Evolutionary conservation across 495 filamentous ascomycete species (phyloP).

Genomic region (Aspergillus heteromorphus): DNA sequence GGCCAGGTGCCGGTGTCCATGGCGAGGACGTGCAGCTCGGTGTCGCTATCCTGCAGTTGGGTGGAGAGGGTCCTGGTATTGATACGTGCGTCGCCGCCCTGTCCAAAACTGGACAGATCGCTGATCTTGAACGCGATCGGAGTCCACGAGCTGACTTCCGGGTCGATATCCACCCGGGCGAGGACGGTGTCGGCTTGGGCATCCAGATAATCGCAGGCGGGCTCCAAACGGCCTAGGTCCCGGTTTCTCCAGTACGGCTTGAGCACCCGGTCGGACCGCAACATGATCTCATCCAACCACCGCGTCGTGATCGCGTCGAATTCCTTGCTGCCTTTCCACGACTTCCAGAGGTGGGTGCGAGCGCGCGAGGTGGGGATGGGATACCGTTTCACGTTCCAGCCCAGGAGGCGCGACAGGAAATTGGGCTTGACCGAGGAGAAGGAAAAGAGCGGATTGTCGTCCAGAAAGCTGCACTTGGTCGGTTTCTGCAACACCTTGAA

Average conservation of each 20-base stretch:
- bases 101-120: conserved; percentile 56
- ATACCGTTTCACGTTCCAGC: conserved; percentile 41
- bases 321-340: conserved; percentile 52
- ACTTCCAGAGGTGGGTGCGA: conserved; percentile 56
- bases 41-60: conserved; percentile 32
- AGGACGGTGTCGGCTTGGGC: conserved; percentile 51
- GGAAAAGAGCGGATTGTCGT: conserved; percentile 51
- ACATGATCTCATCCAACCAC: conserved; percentile 57
- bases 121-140: conserved; percentile 55
- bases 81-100: conserved; percentile 47
- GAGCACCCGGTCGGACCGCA: conserved; percentile 49
- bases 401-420: conserved; percentile 36
- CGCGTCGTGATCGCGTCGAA: conserved; percentile 55
- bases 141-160: conserved; percentile 51
- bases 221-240: conserved; percentile 45
- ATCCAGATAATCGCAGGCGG: conserved; percentile 50
- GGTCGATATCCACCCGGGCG: conserved; percentile 55
- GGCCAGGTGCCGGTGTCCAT: conserved; percentile 61
- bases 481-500: conserved; percentile 52
- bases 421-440: conserved; percentile 43
- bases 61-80: conserved; percentile 28
- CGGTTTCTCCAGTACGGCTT: conserved; percentile 52
- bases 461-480: conserved; percentile 43
- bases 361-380: conserved; percentile 51
- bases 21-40: conserved; percentile 55